These are phyloP conservation scores for Colletotrichum tabaci DNA, from an alignment of 2,329 filamentous ascomycete genomes.

Conservation along the genomic window DNA sequence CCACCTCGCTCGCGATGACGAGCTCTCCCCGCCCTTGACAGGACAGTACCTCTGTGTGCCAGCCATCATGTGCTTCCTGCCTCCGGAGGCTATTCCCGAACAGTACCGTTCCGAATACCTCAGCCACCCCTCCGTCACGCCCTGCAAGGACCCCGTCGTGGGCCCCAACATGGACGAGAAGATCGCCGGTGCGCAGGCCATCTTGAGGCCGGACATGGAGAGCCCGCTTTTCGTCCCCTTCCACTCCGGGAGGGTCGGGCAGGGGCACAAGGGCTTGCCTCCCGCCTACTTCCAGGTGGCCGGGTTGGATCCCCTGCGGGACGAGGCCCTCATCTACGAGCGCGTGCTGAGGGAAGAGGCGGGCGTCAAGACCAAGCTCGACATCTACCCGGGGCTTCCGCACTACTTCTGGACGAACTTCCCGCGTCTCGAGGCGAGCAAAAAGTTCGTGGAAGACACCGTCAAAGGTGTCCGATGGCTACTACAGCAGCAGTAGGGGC, in stretches of 20 bases:
- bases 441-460: constrained; percentile 20
- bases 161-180: not conserved
- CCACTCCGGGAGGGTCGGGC: not conserved
- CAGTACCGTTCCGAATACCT: constrained; percentile 33
- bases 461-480: constrained; percentile 34
- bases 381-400: constrained; percentile 45
- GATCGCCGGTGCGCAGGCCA: not conserved
- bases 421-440: constrained; percentile 20
- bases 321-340: constrained; percentile 69
- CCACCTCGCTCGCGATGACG: constrained; percentile 55
- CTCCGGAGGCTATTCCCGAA: constrained; percentile 24
- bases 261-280: constrained; percentile 30
- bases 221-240: constrained; percentile 38
- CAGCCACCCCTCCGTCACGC: constrained; percentile 20
- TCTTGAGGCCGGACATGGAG: constrained; percentile 31
- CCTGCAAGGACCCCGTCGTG: constrained; percentile 13
- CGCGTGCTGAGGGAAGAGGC: constrained; percentile 61
- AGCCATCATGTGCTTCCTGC: constrained; percentile 25
- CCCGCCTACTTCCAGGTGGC: constrained; percentile 59
- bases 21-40: constrained; percentile 58
- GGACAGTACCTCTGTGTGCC: constrained; percentile 47
- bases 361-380: constrained; percentile 59
- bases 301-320: constrained; percentile 65
- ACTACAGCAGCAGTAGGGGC: constrained; percentile 12
- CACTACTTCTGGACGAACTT: constrained; percentile 39